A percentile compares a stretch with the other conserved stretches of the same genome.
phyloP scores from a whole-genome alignment of 2,329 filamentous ascomycete genomes.

The Cercospora berteroae region DNA sequence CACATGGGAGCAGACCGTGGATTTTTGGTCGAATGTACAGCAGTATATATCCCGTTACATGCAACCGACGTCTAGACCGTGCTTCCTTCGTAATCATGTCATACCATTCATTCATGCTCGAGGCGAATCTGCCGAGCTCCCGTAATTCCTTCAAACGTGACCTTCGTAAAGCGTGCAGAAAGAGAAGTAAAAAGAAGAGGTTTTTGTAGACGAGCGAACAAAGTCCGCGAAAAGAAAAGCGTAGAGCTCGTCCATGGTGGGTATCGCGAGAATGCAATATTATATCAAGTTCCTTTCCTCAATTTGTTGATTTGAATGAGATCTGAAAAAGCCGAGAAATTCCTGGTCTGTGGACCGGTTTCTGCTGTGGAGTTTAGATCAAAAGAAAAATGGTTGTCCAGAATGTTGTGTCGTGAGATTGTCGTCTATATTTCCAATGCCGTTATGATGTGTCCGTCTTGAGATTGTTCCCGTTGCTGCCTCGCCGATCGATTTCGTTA shows the following conservation, averaged over 20 bases:
- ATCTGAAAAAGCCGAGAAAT: constrained; percentile 2
- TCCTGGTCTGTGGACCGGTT: constrained; percentile 21
- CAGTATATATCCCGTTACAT: constrained; percentile 8
- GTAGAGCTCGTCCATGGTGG: constrained; percentile 13
- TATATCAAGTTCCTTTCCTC: neutral
- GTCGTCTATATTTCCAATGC: constrained; percentile 16
- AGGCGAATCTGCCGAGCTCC: constrained; percentile 15
- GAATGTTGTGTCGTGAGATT: constrained; percentile 17
- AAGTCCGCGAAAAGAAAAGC: constrained; percentile 4
- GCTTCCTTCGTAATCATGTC: constrained; percentile 4
- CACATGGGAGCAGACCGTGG: neutral
- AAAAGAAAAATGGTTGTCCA: constrained; percentile 14
- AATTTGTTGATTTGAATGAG: neutral
- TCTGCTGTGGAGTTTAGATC: constrained; percentile 21
- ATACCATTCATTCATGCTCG: constrained; percentile 14
- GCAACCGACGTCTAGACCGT: neutral
- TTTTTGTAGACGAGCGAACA: neutral
- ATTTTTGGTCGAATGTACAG: constrained; percentile 6
- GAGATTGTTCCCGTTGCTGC: constrained; percentile 21
- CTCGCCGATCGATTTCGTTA: constrained; percentile 31
- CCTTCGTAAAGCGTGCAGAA: neutral
- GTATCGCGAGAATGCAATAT: constrained; percentile 27
- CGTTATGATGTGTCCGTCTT: constrained; percentile 22
- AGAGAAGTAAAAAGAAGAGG: neutral
- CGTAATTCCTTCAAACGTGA: neutral